These are phyloP conservation scores for Echinosophora koreensis DNA, from an alignment of 306 rosid genomes.

Conservation along the genomic window DNA sequence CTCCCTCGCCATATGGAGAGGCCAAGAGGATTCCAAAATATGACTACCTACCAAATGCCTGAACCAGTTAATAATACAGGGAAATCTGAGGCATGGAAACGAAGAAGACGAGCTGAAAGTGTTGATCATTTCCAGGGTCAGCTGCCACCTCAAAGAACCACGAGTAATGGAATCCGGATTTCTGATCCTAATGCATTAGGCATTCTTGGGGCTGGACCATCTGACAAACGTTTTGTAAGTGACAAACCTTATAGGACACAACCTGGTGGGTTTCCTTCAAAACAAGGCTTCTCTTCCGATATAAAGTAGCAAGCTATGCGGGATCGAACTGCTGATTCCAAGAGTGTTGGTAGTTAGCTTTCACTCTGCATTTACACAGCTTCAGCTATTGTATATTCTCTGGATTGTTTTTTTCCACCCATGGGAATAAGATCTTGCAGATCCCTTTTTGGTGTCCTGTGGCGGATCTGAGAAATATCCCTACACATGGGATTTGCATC, in stretches of 20 bases:
- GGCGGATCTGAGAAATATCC: conserved; percentile 55
- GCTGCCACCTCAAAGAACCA: conserved; percentile 66
- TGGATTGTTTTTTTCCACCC: conserved; percentile 63
- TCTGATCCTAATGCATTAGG: conserved; percentile 84
- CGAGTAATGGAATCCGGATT: conserved; percentile 61
- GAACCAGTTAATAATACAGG: conserved; percentile 74
- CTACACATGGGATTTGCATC: conserved; percentile 52
- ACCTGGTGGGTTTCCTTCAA: conserved; percentile 71
- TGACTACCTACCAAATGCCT: conserved; percentile 54
- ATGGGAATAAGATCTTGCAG: conserved; percentile 73
- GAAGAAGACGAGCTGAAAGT: conserved; percentile 77
- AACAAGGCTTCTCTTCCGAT: conserved; percentile 71
- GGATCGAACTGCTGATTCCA: conserved; percentile 52
- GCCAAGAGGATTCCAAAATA: conserved; percentile 69
- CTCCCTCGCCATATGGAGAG: conserved; percentile 61
- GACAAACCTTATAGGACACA: conserved; percentile 78
- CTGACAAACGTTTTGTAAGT: conserved; percentile 67
- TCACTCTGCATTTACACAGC: conserved; percentile 51
- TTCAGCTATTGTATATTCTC: conserved; percentile 71
- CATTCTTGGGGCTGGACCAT: conserved; percentile 98
- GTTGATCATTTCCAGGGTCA: conserved; percentile 73
- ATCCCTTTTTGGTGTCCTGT: conserved; percentile 53
- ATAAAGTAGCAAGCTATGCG: conserved; percentile 54
- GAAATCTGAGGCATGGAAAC: conserved; percentile 90
- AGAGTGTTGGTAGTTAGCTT: conserved; percentile 55